phyloP scores from a whole-genome alignment of 1,139 yeast species.

The Yamadazyma oceani region DNA sequence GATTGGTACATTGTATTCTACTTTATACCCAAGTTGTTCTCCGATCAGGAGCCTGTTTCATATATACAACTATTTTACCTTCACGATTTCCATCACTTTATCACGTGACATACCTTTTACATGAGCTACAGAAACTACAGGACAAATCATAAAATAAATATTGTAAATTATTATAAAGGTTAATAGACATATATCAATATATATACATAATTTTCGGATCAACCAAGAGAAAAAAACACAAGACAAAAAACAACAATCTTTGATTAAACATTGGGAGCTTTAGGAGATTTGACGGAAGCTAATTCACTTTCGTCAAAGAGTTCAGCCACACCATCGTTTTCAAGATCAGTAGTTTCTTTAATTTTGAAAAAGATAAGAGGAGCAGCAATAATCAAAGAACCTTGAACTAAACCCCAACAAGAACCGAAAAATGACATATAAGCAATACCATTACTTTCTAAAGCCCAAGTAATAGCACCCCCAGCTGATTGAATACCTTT shows the following conservation, averaged over 20 bases:
- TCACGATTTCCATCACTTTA: too few relatives aligned
- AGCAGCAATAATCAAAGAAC: conserved; percentile 43
- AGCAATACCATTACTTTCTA: conserved; percentile 46
- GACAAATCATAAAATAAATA: too few relatives aligned
- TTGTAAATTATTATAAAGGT: too few relatives aligned
- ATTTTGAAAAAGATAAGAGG: conserved; percentile 42
- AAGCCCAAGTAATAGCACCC: conserved; percentile 56
- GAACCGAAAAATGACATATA: conserved; percentile 50
- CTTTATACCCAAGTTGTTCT: too few relatives aligned
- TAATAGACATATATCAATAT: conserved; percentile 3
- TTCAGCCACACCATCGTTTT: conserved; percentile 29
- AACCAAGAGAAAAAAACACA: neutral
- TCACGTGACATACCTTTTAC: too few relatives aligned
- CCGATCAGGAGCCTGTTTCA: too few relatives aligned
- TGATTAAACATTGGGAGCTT: neutral
- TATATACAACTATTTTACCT: too few relatives aligned
- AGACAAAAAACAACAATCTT: neutral
- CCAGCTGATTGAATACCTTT: conserved; percentile 66
- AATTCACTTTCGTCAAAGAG: conserved; percentile 28
- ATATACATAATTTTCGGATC: neutral
- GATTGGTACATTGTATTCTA: too few relatives aligned
- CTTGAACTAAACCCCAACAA: conserved; percentile 58
- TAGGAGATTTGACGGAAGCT: conserved; percentile 21
- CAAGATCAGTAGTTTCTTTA: conserved; percentile 42
- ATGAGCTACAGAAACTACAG: too few relatives aligned